These are phyloP conservation scores for Alternaria incomplexa DNA, from an alignment of 2,329 filamentous ascomycete species.

Conservation along the genomic window DNA sequence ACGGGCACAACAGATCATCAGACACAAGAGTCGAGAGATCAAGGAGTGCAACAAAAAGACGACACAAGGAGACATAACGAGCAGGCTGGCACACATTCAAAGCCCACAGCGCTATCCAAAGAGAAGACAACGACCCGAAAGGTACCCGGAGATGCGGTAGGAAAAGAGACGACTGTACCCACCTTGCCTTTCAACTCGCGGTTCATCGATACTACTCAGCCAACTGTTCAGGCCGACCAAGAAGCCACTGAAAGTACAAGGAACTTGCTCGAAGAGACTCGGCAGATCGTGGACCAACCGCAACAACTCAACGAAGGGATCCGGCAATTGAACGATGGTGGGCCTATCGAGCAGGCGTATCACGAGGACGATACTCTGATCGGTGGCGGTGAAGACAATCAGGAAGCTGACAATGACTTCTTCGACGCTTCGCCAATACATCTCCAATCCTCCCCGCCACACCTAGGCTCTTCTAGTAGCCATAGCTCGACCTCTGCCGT, in stretches of 20 bases:
- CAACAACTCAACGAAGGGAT: background rate
- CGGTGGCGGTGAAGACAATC: constrained; percentile 1
- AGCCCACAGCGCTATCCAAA: background rate
- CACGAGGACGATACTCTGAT: constrained; percentile 8
- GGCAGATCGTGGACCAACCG: background rate
- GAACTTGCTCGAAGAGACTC: background rate
- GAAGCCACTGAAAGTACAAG: too few species aligned
- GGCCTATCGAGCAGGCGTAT: background rate
- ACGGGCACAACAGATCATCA: too few species aligned
- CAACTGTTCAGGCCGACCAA: background rate
- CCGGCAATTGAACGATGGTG: constrained; percentile 1
- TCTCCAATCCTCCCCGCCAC: constrained; percentile 33
- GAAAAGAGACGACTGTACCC: background rate
- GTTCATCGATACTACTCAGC: background rate
- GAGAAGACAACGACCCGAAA: background rate
- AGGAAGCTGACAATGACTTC: background rate
- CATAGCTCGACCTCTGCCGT: constrained; percentile 38
- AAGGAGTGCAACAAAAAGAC: background rate
- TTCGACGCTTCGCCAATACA: constrained; percentile 9
- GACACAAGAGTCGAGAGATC: background rate
- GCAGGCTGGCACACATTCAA: too few species aligned
- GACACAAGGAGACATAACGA: background rate
- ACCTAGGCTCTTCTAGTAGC: constrained; percentile 26
- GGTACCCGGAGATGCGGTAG: too few species aligned
- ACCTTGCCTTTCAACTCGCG: background rate